phyloP scores from a whole-genome alignment of 768 basidiomycete species.

The Naganishia vishniacii region DNA sequence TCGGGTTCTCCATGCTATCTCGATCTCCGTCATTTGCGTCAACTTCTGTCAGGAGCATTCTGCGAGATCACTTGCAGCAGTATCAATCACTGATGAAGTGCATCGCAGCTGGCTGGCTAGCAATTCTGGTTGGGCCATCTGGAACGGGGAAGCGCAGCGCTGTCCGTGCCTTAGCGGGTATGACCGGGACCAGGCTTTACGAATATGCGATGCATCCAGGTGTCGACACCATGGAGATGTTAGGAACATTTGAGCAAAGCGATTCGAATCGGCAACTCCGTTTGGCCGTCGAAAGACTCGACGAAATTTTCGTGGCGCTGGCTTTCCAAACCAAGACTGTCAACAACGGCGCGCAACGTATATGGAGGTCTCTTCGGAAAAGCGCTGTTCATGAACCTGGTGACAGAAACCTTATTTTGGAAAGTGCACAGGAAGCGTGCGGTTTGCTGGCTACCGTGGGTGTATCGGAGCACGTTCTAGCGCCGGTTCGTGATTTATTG shows the following conservation, averaged over 20 bases:
- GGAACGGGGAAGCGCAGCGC: conserved; percentile 74
- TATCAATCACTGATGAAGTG: conserved; percentile 72
- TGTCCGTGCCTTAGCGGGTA: conserved; percentile 63
- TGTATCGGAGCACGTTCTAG: not conserved
- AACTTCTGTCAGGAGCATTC: conserved; percentile 52
- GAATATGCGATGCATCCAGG: conserved; percentile 77
- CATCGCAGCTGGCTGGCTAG: conserved; percentile 71
- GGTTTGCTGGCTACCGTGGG: not conserved
- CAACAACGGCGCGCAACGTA: not conserved
- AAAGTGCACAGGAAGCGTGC: not conserved
- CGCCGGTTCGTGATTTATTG: not conserved
- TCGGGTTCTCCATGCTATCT: conserved; percentile 59
- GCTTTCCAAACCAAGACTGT: not conserved
- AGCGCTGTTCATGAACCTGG: conserved; percentile 1
- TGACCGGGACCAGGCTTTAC: conserved; percentile 63
- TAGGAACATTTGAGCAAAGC: conserved; percentile 93
- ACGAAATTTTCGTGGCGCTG: not conserved
- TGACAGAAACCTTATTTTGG: not conserved
- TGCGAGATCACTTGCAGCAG: conserved; percentile 61
- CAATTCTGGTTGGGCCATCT: conserved; percentile 74
- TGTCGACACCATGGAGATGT: conserved; percentile 85
- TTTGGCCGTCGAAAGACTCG: not conserved
- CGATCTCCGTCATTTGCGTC: conserved; percentile 44
- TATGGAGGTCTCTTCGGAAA: not conserved
- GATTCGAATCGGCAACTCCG: conserved; percentile 50